phyloP scores from a whole-genome alignment of 179 eudicot genomes.

The Patellifolia procumbens region DNA sequence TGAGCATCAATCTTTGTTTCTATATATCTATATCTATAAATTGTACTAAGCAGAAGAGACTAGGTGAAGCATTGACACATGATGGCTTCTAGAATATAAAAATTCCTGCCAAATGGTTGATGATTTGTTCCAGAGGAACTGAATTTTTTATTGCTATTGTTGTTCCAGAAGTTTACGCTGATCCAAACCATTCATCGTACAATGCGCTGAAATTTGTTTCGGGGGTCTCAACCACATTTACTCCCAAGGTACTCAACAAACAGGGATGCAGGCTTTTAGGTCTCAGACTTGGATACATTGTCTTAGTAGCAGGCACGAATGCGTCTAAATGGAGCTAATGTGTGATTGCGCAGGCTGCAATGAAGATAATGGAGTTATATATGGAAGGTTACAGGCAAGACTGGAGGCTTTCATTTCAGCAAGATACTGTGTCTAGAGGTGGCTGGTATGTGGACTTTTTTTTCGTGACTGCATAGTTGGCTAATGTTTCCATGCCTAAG shows the following conservation, averaged over 20 bases:
- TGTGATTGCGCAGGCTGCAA: constrained; percentile 65
- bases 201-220: constrained; percentile 75
- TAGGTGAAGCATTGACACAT: no score
- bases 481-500: not conserved
- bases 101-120: no score
- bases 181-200: constrained; percentile 73
- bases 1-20: no score
- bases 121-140: not conserved
- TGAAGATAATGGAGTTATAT: constrained; percentile 87
- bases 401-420: constrained; percentile 88
- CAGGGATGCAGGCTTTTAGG: not conserved
- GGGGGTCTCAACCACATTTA: constrained; percentile 78
- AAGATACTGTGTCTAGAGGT: constrained; percentile 86
- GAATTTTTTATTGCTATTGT: constrained; percentile 1
- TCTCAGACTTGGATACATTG: not conserved
- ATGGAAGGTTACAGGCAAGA: constrained; percentile 97
- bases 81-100: no score
- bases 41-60: no score
- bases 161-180: constrained; percentile 88
- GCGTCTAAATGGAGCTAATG: not conserved
- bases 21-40: no score
- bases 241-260: constrained; percentile 70
- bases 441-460: constrained; percentile 70
- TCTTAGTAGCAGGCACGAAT: not conserved
- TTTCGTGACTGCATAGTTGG: constrained; percentile 10